Evolutionary conservation across 176 grass and related monocot species (phyloP).

Genomic region (Eleusine coracana): DNA sequence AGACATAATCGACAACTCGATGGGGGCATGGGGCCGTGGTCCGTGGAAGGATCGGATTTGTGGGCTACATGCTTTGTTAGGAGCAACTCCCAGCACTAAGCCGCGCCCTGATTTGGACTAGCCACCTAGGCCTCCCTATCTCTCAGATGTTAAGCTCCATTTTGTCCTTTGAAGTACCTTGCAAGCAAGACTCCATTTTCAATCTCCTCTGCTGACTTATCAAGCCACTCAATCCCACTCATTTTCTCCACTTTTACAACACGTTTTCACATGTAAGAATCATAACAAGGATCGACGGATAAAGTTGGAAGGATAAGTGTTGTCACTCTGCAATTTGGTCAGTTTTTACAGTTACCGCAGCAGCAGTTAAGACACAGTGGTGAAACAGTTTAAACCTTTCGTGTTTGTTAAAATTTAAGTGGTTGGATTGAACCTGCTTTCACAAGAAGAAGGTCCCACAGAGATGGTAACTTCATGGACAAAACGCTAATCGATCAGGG

Average conservation of each 20-base stretch:
- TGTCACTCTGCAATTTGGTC: neutral
- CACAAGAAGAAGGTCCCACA: neutral
- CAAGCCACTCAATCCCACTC: constrained; percentile 47
- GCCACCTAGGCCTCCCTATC: constrained; percentile 34
- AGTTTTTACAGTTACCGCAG: neutral
- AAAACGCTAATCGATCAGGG: constrained; percentile 39
- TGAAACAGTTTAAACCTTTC: neutral
- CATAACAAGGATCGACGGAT: neutral
- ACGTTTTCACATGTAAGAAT: constrained; percentile 26
- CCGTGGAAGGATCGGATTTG: neutral
- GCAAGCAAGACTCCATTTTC: constrained; percentile 53
- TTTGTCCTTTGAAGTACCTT: constrained; percentile 62
- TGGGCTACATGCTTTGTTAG: constrained; percentile 49
- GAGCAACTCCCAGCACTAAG: constrained; percentile 58
- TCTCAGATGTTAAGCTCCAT: constrained; percentile 32
- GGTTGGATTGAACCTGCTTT: neutral
- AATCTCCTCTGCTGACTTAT: constrained; percentile 9
- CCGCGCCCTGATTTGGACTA: constrained; percentile 50
- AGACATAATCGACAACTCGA: constrained; percentile 22
- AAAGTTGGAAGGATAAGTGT: neutral
- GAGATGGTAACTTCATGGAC: constrained; percentile 32
- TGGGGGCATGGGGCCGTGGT: too few relatives aligned
- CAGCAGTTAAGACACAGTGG: neutral
- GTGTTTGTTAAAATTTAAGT: neutral
- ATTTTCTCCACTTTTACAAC: constrained; percentile 39